These are phyloP conservation scores for Phascolomyces articulosus DNA, from an alignment of 371 early-diverging fungal species.

Conservation along the genomic window DNA sequence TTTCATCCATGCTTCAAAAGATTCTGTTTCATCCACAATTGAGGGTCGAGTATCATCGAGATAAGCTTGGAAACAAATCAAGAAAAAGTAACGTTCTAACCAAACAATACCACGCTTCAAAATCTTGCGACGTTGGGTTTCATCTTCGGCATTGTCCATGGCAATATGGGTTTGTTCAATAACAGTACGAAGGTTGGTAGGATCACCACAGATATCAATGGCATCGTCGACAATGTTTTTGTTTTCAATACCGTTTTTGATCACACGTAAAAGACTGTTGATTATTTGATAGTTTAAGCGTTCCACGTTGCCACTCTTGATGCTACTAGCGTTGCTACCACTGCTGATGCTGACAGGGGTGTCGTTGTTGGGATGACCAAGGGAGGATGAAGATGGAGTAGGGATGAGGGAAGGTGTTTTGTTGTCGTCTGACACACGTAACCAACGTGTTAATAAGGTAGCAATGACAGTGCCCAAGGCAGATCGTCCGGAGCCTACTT, in stretches of 20 bases:
- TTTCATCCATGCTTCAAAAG: constrained; percentile 64
- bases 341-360: too few species aligned
- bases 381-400: background rate
- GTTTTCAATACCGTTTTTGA: constrained; percentile 64
- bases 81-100: constrained; percentile 63
- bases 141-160: constrained; percentile 51
- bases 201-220: constrained; percentile 58
- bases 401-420: background rate
- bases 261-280: constrained; percentile 70
- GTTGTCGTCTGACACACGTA: constrained; percentile 22
- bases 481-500: constrained; percentile 70
- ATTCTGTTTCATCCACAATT: constrained; percentile 43
- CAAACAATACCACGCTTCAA: constrained; percentile 47
- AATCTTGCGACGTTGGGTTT: constrained; percentile 27
- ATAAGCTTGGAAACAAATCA: constrained; percentile 70
- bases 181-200: constrained; percentile 50
- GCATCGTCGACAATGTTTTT: constrained; percentile 62
- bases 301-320: constrained; percentile 19
- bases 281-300: constrained; percentile 62
- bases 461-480: constrained; percentile 61
- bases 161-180: constrained; percentile 58
- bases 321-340: too few species aligned
- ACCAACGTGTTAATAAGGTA: constrained; percentile 60
- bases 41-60: constrained; percentile 44
- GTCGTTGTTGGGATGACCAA: background rate